phyloP scores from a whole-genome alignment of 495 filamentous ascomycete species.

The Aspergillus homomorphus region DNA sequence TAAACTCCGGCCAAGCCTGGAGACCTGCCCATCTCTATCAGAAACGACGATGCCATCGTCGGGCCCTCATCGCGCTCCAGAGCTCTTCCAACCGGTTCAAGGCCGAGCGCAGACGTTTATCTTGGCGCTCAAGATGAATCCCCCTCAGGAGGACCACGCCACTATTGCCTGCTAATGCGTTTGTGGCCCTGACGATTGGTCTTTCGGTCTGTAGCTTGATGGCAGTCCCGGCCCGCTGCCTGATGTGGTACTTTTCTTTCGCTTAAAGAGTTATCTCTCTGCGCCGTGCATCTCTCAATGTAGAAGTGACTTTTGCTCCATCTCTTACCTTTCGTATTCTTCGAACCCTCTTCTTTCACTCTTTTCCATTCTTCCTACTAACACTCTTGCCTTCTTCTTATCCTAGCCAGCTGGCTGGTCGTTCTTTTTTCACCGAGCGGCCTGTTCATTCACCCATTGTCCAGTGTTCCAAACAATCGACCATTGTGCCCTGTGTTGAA shows the following conservation, averaged over 20 bases:
- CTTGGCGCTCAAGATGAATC: constrained; percentile 19
- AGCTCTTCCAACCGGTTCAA: constrained; percentile 1
- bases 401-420: constrained; percentile 18
- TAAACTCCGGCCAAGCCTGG: constrained; percentile 2
- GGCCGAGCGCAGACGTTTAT: constrained; percentile 7
- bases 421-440: constrained; percentile 3
- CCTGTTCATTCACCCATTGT: constrained; percentile 8
- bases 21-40: constrained; percentile 4
- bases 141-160: constrained; percentile 15
- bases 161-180: constrained; percentile 6
- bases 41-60: constrained; percentile 5
- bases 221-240: constrained; percentile 10
- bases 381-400: constrained; percentile 1
- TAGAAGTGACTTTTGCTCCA: constrained; percentile 15
- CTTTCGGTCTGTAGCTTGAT: constrained; percentile 2
- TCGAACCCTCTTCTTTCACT: constrained; percentile 16
- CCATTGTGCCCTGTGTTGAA: not conserved
- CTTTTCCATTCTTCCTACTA: constrained; percentile 1
- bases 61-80: not conserved
- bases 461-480: constrained; percentile 2
- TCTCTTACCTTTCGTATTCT: constrained; percentile 11
- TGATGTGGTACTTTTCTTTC: constrained; percentile 8
- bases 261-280: constrained; percentile 18
- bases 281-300: constrained; percentile 13
- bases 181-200: constrained; percentile 5